Percentiles rank a stretch among this genome's conserved stretches.
phyloP scores from a whole-genome alignment of 805 yeast species.

The Maudiozyma saulgeensis region DNA sequence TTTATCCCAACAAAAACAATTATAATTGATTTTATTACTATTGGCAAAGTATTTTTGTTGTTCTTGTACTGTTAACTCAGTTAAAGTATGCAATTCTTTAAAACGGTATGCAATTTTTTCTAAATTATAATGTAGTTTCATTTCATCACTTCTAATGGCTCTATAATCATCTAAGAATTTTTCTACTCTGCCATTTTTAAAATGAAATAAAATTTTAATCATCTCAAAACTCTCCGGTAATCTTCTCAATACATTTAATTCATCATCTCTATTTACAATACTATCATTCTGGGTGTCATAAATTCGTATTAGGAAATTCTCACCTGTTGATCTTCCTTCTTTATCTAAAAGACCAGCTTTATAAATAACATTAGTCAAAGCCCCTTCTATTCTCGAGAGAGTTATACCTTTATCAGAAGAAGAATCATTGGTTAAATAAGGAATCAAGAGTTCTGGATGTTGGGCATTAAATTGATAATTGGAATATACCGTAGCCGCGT shows the following conservation, averaged over 20 bases:
- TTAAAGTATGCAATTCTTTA: slow-evolving; percentile 78
- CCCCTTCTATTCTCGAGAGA: slow-evolving; percentile 61
- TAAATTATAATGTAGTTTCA: slow-evolving; percentile 58
- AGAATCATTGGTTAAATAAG: slow-evolving; percentile 1
- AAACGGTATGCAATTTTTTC: slow-evolving; percentile 81
- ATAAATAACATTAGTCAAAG: slow-evolving; percentile 82
- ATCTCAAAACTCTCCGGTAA: slow-evolving; percentile 39
- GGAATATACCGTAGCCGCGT: background rate
- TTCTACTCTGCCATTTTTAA: slow-evolving; percentile 83
- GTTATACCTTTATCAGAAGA: slow-evolving; percentile 9
- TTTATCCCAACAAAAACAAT: slow-evolving; percentile 44
- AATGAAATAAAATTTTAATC: slow-evolving; percentile 61
- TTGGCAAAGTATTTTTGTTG: slow-evolving; percentile 41
- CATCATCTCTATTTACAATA: slow-evolving; percentile 73
- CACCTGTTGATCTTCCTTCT: background rate
- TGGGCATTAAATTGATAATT: background rate
- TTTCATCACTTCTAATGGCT: slow-evolving; percentile 58
- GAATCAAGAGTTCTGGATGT: slow-evolving; percentile 6
- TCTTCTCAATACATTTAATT: slow-evolving; percentile 57
- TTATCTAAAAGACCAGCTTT: slow-evolving; percentile 37
- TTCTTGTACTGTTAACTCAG: slow-evolving; percentile 49
- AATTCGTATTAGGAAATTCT: slow-evolving; percentile 50
- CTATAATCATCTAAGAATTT: slow-evolving; percentile 73
- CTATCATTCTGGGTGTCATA: slow-evolving; percentile 81
- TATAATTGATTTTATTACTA: background rate